Evolutionary conservation across 805 yeast genomes (phyloP), one percentile per base, ranked within the genome.

Genomic region (Candida chilensis): DNA sequence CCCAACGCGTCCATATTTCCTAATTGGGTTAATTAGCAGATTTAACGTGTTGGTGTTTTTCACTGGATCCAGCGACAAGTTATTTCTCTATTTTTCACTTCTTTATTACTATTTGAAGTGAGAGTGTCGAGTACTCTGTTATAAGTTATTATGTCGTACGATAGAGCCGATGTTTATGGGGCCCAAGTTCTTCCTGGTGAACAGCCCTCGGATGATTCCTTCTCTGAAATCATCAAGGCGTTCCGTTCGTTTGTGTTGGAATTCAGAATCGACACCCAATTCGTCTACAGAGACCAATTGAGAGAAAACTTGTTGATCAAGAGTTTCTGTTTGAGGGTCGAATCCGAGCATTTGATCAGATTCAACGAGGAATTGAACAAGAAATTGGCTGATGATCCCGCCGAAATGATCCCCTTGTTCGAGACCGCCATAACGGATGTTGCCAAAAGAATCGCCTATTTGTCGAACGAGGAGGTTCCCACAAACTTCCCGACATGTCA

Each of bases 141-240:
- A 22, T 21, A 27, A 18, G 16, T 6, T 11, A 27, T 19, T 27
- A 79, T 79, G 88, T 77, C 87, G 2, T 80, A 72, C 56, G 87
- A 79, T 52, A 67, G 81, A 61, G 72, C 83, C 12, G 88, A 77
- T 33, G 63, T 71, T 3, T 82, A 69, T 47, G 66, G 79, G 28
- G 88, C 96, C 4, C 78, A 80, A 14, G 96, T 86, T 22, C 69
- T 86, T 33, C 90, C 92, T n/a, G 90, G 92, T 12, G 88, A 81
- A 39, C 74, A 79, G 15, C 64, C 75, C 2, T 67, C 69, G 14
- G 82, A 76, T 37, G 78, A 69, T 39, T 67, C 78, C 30, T 69
- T 68, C 50, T 74, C 78, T 32, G 92, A 80, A 52, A 67, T 81
- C 44, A 70, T 76, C 45, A 76, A 75, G 41, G 82, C 87, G 3